Base-by-base conservation (phyloP, 768 basidiomycete genomes). In the Amanita phalloides region DNA sequence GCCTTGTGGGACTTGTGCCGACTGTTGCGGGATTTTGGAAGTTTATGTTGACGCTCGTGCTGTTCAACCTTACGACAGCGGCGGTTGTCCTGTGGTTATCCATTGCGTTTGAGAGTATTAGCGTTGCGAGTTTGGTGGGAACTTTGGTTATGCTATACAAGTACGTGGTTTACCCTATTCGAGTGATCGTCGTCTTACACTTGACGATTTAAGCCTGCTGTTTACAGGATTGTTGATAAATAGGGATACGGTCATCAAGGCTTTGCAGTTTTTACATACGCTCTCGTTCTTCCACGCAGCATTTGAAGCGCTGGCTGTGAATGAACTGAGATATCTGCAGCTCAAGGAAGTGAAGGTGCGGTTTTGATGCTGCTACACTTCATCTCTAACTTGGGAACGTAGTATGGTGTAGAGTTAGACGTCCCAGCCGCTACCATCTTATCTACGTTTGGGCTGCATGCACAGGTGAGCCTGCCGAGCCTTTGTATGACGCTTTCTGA, bases 211-310 rank as follows among this genome's bases (percentile, higher is more conserved):
- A 38, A 98, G 95, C 64, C 72, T 99, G 51, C 73, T 98, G 53
- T 99, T 98, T 67, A 95, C 95, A 5, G 96, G 96, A 4, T 69
- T 98, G 51, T 73, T 98, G 55, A 92, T 99, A 69, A 99, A 98
- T 67, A 84, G 92, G 45, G 88, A 93, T 54, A 85, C 86, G 25
- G 79, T 97, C 10, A 74, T 79, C 0, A 73, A 75, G 0, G 74
- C 71, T 35, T 71, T 96, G 46, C 82, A 78, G 53, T 96, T 91
- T 89, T 69, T 99, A 54, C 88, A 93, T 62, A 92, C 86, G 0
- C 62, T 90, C 5, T 96, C 93, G 4, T 98, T 98, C 76, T 99
- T 96, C 84, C 96, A 99, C 69, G 95, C 96, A 21, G 96, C 90
- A 0, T 98, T 93, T 58, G 96, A 99, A 68, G 94, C 90, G 0